Conservation (phyloP, 257 asterid species). For the Fraxinus excelsior region DNA sequence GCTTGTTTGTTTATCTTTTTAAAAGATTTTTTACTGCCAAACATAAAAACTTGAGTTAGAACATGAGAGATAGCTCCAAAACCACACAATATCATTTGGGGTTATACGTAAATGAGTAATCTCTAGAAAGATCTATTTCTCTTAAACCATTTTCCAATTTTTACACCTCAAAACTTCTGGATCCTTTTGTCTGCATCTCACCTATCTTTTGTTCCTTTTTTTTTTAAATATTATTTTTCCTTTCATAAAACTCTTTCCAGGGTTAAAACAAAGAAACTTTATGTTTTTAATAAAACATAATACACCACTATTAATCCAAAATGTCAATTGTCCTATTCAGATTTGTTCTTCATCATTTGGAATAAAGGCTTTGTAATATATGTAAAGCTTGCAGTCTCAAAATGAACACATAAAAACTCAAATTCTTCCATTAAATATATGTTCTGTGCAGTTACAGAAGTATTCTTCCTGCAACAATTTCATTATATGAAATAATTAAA, state of each 20-base stretch:
- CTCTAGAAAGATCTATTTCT: neutral
- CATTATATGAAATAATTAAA: neutral
- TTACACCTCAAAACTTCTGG: neutral
- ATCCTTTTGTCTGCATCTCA: neutral
- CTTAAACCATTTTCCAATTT: neutral
- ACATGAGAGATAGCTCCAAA: neutral
- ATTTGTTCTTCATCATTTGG: neutral
- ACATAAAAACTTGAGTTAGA: neutral
- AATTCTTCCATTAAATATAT: neutral
- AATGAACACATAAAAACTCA: neutral
- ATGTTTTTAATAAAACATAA: neutral
- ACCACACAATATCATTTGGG: neutral
- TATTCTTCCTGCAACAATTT: neutral
- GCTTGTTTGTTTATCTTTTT: neutral
- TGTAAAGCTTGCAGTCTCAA: no score
- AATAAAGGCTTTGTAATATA: no score
- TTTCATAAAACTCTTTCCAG: neutral
- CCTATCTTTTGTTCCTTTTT: neutral
- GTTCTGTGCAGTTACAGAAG: neutral
- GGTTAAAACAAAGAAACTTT: neutral
- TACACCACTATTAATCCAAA: neutral
- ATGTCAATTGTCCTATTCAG: neutral
- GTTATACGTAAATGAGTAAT: neutral
- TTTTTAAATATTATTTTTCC: neutral
- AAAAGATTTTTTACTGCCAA: slow-evolving; percentile 13